Base-by-base conservation (phyloP, 2,329 filamentous ascomycete genomes). In the Rutstroemia sydowiana region DNA sequence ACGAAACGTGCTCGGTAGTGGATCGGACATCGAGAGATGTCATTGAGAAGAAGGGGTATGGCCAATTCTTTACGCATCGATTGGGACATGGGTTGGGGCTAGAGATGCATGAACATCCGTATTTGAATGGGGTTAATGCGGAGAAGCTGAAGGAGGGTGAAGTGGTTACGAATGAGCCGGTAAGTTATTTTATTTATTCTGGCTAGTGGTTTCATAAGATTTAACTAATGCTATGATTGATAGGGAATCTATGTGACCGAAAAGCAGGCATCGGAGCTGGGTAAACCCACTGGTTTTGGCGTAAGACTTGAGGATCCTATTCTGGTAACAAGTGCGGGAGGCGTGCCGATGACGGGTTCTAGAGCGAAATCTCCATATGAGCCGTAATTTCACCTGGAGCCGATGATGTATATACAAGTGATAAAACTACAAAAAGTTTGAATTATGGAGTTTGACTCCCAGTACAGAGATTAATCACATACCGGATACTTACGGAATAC, bases 51-150 rank as follows among this genome's bases (percentile, higher is more conserved):
- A 49, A 47, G n/a, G 59, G 59, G 18, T 83, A 82, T 50, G 78
- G 77, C 0, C 67, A 73, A 20, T 73, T 71, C 0, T 84, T 83
- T 56, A 84, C 80, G 0, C 80, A 84, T 57, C 71, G 81, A 2
- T 67, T 84, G 1, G 80, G 81, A 0, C 81, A 84, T 59, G 76
- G 81, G 1, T 79, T 84, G 36, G 81, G 81, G 0, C 79, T 84
- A 61, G 83, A 84, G 66, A 80, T 79, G 3, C 81, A 84, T 55
- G 80, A 84, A 61, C 79, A 77, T 34, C 81, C 80, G 0, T 84
- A 84, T 57, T 66, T 84, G 16, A 82, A 84, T 62, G 79, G 82
- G 58, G 81, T 77, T 50, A 84, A 84, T 59, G 68, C 66, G 2
- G 67, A 63, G 0, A 61, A 69, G 1, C 66, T 84, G 5, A 69